phyloP scores from a whole-genome alignment of 2,329 filamentous ascomycete species.

The Colletotrichum lindemuthianum region DNA sequence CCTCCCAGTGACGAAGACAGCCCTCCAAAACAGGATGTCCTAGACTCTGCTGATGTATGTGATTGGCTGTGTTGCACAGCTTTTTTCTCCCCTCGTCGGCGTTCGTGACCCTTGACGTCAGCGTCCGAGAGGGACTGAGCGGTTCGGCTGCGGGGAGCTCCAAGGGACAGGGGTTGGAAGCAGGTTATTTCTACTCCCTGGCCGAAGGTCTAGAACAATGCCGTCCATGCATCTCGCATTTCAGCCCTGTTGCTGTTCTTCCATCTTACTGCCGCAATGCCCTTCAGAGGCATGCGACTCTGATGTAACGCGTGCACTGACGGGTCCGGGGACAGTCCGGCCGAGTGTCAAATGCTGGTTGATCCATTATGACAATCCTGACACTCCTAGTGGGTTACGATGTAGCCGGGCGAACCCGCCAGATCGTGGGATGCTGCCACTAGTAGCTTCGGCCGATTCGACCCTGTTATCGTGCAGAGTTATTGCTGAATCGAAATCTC shows the following conservation, averaged over 20 bases:
- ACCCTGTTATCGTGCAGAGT: too few relatives aligned
- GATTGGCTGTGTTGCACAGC: conserved; percentile 21
- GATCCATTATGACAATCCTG: not conserved
- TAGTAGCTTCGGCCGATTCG: too few relatives aligned
- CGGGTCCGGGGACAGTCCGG: conserved; percentile 19
- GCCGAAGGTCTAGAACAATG: conserved; percentile 19
- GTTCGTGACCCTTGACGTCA: conserved; percentile 31
- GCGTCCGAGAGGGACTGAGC: conserved; percentile 13
- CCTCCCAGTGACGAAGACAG: conserved; percentile 23
- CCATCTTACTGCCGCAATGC: not conserved
- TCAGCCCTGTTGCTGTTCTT: not conserved
- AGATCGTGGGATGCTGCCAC: conserved; percentile 12
- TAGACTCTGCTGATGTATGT: not conserved
- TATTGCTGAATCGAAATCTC: too few relatives aligned
- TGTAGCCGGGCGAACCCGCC: conserved; percentile 29
- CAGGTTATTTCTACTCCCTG: conserved; percentile 25
- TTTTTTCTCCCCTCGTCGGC: not conserved
- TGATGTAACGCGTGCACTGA: conserved; percentile 34
- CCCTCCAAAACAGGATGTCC: conserved; percentile 32
- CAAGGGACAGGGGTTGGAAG: conserved; percentile 27
- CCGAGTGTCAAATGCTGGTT: not conserved
- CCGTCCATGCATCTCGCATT: not conserved
- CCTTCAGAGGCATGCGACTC: conserved; percentile 11
- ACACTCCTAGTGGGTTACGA: conserved; percentile 11
- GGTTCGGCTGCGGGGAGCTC: conserved; percentile 22